Percentiles rank a stretch among this genome's conserved stretches.
These are phyloP conservation scores for Sporothrix schenckii DNA, from an alignment of 2,329 filamentous ascomycete genomes.

Conservation along the genomic window DNA sequence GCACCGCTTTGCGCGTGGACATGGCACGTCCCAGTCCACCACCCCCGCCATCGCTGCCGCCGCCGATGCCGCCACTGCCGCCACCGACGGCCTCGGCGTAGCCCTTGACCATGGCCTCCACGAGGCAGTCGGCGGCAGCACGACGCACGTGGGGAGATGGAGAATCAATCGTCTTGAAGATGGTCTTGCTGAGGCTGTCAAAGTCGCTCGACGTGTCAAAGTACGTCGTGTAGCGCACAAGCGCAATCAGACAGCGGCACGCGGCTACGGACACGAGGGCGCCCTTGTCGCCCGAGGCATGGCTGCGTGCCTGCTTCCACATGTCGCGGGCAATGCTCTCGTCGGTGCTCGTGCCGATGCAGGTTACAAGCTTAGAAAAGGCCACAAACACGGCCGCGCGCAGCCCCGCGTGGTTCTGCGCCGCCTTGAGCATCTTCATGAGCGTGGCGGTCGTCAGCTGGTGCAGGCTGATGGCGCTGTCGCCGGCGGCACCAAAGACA, in stretches of 20 bases:
- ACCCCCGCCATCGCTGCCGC: conserved; percentile 4
- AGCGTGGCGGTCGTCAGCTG: conserved; percentile 71
- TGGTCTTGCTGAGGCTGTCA: conserved; percentile 77
- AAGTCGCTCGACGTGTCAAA: conserved; percentile 91
- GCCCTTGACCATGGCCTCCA: conserved; percentile 78
- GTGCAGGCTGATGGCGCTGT: conserved; percentile 85
- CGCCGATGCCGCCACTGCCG: conserved; percentile 42
- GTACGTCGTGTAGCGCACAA: conserved; percentile 73
- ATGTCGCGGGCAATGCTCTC: conserved; percentile 84
- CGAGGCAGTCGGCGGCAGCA: conserved; percentile 82
- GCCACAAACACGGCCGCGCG: conserved; percentile 76
- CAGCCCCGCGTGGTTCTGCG: conserved; percentile 78
- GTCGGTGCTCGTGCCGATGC: conserved; percentile 76
- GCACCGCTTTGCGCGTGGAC: conserved; percentile 70
- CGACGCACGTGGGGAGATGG: conserved; percentile 74
- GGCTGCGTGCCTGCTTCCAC: conserved; percentile 86
- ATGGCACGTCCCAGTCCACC: conserved; percentile 40
- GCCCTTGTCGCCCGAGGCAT: conserved; percentile 79
- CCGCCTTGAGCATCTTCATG: conserved; percentile 77
- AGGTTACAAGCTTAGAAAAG: conserved; percentile 73
- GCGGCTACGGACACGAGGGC: conserved; percentile 76
- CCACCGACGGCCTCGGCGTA: conserved; percentile 63
- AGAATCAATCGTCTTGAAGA: conserved; percentile 88
- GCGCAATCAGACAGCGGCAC: conserved; percentile 74
- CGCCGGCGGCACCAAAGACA: conserved; percentile 87